These are phyloP conservation scores for Tetrapisispora namnaoensis DNA, from an alignment of 805 yeast genomes.

Conservation along the genomic window DNA sequence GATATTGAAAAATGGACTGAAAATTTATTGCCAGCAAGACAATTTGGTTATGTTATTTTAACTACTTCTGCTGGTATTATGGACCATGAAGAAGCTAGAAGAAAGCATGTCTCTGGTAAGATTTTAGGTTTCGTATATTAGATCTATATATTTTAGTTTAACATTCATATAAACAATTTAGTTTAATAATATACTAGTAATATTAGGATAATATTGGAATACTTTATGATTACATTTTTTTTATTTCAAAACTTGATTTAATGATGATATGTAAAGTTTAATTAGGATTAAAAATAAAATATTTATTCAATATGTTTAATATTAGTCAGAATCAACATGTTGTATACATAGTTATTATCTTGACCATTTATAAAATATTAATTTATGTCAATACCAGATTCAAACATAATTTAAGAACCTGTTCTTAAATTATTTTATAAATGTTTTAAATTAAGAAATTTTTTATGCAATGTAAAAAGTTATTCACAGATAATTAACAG, in stretches of 20 bases:
- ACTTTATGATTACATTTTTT: no score
- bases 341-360: neutral
- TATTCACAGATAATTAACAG: neutral
- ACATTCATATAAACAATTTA: neutral
- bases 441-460: neutral
- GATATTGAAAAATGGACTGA: conserved; percentile 98
- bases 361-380: neutral
- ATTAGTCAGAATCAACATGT: neutral
- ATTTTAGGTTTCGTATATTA: conserved; percentile 95
- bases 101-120: conserved; percentile 99
- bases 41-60: conserved; percentile 93
- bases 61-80: conserved; percentile 99
- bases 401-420: neutral
- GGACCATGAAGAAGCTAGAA: conserved; percentile 99
- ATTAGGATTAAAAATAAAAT: no score
- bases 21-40: conserved; percentile 97
- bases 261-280: no score
- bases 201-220: no score
- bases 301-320: neutral
- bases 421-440: neutral
- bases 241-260: no score
- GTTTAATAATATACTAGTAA: no score
- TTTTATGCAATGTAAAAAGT: neutral
- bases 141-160: conserved; percentile 4
- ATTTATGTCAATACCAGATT: neutral